phyloP scores from a whole-genome alignment of 176 grass and related monocot species.

The Avena eriantha region DNA sequence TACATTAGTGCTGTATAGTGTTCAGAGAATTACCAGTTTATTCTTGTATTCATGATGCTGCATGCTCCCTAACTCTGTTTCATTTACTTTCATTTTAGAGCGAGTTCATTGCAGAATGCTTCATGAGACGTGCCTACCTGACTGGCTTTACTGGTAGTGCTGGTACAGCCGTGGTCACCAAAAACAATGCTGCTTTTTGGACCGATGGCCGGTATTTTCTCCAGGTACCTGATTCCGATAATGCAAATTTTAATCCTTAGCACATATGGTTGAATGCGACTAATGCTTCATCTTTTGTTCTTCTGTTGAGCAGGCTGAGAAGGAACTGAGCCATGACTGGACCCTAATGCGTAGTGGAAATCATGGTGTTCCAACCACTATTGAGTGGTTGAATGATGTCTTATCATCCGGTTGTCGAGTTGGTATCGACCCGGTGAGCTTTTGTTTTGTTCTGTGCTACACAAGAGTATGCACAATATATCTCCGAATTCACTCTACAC shows the following conservation, averaged over 20 bases:
- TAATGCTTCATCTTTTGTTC: neutral
- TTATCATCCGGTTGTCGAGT: slow-evolving; percentile 75
- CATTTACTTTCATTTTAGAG: slow-evolving; percentile 57
- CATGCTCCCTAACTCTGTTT: slow-evolving; percentile 11
- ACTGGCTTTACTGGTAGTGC: slow-evolving; percentile 96
- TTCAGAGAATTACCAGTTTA: neutral
- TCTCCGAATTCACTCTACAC: neutral
- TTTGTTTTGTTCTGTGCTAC: slow-evolving; percentile 31
- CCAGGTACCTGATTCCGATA: slow-evolving; percentile 55
- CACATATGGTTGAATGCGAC: neutral
- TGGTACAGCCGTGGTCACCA: slow-evolving; percentile 93
- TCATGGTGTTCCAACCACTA: slow-evolving; percentile 79
- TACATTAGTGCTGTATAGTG: neutral
- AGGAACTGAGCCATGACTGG: slow-evolving; percentile 78
- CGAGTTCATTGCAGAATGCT: slow-evolving; percentile 94
- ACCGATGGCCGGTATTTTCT: slow-evolving; percentile 98
- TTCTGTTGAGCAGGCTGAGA: slow-evolving; percentile 69
- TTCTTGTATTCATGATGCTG: neutral
- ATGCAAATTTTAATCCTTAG: neutral
- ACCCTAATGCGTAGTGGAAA: slow-evolving; percentile 89
- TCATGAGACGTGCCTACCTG: slow-evolving; percentile 76
- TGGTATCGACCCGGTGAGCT: slow-evolving; percentile 97
- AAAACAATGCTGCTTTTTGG: slow-evolving; percentile 91
- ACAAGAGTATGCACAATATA: neutral
- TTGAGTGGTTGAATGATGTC: slow-evolving; percentile 93